Evolutionary conservation across 495 filamentous ascomycete species (phyloP).

Genomic region (Talaromyces thailandensis): DNA sequence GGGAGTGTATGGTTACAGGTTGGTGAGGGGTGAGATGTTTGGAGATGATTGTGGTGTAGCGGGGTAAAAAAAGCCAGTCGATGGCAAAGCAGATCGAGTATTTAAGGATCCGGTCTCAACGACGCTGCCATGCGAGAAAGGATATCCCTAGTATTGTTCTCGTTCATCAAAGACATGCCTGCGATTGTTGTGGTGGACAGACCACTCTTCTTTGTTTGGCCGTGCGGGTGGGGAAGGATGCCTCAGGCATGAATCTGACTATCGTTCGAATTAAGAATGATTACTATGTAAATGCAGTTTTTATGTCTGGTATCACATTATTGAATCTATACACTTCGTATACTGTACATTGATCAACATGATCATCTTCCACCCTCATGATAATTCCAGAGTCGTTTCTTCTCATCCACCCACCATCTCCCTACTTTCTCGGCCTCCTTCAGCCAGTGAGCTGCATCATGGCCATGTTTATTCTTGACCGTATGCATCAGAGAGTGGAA

Average conservation of each 20-base stretch:
- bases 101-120: background rate
- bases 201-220: too few species aligned
- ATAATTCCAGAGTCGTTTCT: constrained; percentile 23
- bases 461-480: constrained; percentile 21
- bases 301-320: too few species aligned
- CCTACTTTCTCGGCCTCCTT: constrained; percentile 26
- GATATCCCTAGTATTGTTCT: background rate
- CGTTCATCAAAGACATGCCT: background rate
- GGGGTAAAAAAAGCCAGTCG: constrained; percentile 38
- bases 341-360: background rate
- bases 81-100: background rate
- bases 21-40: background rate
- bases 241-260: background rate
- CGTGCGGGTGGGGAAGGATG: background rate
- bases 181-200: background rate
- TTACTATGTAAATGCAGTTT: too few species aligned
- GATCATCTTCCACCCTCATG: constrained; percentile 5
- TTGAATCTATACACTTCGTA: background rate
- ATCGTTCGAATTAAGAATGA: too few species aligned
- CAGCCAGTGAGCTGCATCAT: constrained; percentile 29
- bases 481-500: constrained; percentile 17
- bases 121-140: background rate
- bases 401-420: constrained; percentile 30
- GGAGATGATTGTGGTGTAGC: background rate
- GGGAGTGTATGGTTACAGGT: background rate